Evolutionary conservation across 148 eudicot species (phyloP).

Genomic region (Amaranthus cruentus): DNA sequence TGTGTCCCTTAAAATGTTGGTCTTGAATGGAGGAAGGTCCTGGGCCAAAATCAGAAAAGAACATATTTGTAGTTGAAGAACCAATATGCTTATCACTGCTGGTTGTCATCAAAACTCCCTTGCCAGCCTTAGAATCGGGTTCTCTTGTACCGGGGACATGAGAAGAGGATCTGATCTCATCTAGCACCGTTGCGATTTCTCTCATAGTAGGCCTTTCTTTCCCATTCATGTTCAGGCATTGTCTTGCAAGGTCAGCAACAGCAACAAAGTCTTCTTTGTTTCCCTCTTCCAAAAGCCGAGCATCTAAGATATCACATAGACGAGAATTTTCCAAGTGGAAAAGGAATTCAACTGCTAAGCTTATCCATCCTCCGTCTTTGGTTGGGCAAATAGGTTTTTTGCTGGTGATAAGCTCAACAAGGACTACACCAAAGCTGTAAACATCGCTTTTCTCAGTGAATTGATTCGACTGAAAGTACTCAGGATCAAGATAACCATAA

Average conservation of each 20-base stretch:
- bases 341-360: constrained; percentile 18
- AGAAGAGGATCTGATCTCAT: neutral
- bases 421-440: constrained; percentile 25
- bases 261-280: constrained; percentile 6
- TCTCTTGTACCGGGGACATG: no score
- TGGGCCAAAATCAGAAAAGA: no score
- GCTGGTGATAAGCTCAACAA: constrained; percentile 16
- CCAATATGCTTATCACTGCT: no score
- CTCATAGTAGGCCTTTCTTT: constrained; percentile 21
- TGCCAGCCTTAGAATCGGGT: no score
- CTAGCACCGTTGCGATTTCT: constrained; percentile 13
- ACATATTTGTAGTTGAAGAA: no score
- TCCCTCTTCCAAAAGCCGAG: constrained; percentile 11
- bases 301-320: constrained; percentile 11
- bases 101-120: no score
- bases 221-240: constrained; percentile 14
- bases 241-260: constrained; percentile 9
- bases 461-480: constrained; percentile 22
- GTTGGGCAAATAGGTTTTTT: constrained; percentile 14
- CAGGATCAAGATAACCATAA: constrained; percentile 22
- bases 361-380: constrained; percentile 4
- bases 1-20: no score
- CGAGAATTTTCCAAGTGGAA: constrained; percentile 8
- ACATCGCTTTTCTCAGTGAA: constrained; percentile 21
- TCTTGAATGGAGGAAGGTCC: no score